phyloP scores from a whole-genome alignment of 805 yeast genomes.

The Blastobotrys mokoenaii region DNA sequence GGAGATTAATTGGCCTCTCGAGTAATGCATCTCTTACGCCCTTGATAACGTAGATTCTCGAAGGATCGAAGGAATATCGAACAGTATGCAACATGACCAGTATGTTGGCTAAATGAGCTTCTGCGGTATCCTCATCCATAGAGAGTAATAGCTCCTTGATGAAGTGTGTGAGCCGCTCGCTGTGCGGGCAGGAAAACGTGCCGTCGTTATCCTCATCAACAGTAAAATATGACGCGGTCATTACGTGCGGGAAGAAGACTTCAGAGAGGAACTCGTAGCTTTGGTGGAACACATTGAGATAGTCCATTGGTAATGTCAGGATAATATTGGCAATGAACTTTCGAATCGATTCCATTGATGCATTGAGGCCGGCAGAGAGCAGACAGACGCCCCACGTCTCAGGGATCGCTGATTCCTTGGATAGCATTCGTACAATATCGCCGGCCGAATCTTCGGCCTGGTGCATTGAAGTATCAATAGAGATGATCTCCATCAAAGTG shows the following conservation, averaged over 20 bases:
- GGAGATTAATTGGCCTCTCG: not conserved
- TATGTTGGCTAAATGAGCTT: slow-evolving; percentile 24
- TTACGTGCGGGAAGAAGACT: slow-evolving; percentile 47
- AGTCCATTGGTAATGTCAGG: slow-evolving; percentile 40
- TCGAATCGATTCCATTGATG: slow-evolving; percentile 70
- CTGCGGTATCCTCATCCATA: slow-evolving; percentile 24
- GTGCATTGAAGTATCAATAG: slow-evolving; percentile 77
- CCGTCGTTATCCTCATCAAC: slow-evolving; percentile 26
- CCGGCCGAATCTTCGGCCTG: slow-evolving; percentile 71
- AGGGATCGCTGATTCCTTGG: slow-evolving; percentile 44
- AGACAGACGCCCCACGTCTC: slow-evolving; percentile 66
- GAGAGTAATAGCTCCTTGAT: slow-evolving; percentile 32
- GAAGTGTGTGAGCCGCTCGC: slow-evolving; percentile 41
- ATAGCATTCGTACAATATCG: slow-evolving; percentile 50
- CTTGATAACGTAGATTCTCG: slow-evolving; percentile 49
- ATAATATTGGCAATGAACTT: slow-evolving; percentile 51
- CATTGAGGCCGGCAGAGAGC: slow-evolving; percentile 67
- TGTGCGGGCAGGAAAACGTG: slow-evolving; percentile 44
- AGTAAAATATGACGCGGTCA: slow-evolving; percentile 52
- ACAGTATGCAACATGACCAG: slow-evolving; percentile 41
- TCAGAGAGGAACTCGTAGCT: slow-evolving; percentile 34
- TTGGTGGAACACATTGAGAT: slow-evolving; percentile 40
- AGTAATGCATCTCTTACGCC: slow-evolving; percentile 32
- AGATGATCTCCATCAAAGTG: slow-evolving; percentile 71
- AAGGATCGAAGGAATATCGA: slow-evolving; percentile 56